Evolutionary conservation across 192 early-diverging fungal genomes (phyloP).

Genomic region (Coemansia sp.): DNA sequence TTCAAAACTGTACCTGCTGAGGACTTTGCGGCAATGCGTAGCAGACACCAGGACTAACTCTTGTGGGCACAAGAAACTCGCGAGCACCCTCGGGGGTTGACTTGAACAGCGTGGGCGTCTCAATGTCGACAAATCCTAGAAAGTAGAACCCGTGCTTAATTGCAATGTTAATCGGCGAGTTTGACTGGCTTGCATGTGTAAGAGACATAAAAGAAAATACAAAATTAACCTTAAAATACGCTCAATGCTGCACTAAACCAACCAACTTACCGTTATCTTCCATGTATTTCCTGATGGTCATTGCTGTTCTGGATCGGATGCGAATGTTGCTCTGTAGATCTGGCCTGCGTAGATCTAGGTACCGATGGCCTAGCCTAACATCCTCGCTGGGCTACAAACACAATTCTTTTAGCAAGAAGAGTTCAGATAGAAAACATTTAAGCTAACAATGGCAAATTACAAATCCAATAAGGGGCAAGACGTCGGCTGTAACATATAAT

Average conservation of each 20-base stretch:
- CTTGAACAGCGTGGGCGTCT: constrained; percentile 89
- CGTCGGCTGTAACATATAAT: neutral
- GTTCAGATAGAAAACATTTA: neutral
- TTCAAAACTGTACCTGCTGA: constrained; percentile 63
- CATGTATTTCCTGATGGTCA: constrained; percentile 70
- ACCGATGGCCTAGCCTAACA: constrained; percentile 69
- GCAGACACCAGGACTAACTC: constrained; percentile 63
- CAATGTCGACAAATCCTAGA: constrained; percentile 83
- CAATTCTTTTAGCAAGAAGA: neutral
- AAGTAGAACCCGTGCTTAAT: neutral
- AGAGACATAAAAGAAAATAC: neutral
- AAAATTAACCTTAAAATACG: no score
- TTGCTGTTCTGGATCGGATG: constrained; percentile 64
- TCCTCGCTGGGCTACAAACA: constrained; percentile 70
- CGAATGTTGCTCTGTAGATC: constrained; percentile 75
- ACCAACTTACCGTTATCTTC: constrained; percentile 57
- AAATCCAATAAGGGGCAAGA: neutral
- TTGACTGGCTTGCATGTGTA: neutral
- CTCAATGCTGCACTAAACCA: neutral
- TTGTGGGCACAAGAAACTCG: constrained; percentile 92
- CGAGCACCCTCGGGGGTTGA: constrained; percentile 91
- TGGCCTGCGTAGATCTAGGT: constrained; percentile 78
- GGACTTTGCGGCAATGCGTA: constrained; percentile 91
- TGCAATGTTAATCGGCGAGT: neutral
- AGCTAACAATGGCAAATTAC: neutral